Evolutionary conservation across 805 yeast species (phyloP), one percentile per base, ranked within the genome.

Genomic region (Kodamaea kakaduensis): DNA sequence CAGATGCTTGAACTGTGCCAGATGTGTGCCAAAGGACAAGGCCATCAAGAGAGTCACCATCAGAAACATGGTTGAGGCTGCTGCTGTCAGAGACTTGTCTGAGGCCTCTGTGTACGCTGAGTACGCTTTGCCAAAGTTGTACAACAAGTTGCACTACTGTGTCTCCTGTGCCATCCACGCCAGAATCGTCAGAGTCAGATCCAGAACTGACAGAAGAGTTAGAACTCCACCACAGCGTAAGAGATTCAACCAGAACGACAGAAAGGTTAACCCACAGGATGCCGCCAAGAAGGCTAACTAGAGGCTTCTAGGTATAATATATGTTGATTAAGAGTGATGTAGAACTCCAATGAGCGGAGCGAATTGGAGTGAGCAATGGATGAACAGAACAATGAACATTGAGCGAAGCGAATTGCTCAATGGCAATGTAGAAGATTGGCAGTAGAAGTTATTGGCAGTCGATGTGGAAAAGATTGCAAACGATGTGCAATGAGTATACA

Each of bases 11-110:
- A 93, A 93, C 96, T 93, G 99, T 77, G 84, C 96, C 64, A 87
- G 95, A 75, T 86, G 95, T 79, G 96, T 93, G 63, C 97, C 98
- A 71, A 93, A 93, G 85, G 99, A 93, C 74, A 93, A 93, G 84
- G 97, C 98, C 73, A 93, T 93, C 86, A 93, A 93, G 93, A 87
- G 99, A 79, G 95, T 93, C 81, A 88, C 96, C 74, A 83, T 93
- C 85, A 86, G 97, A 81, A 93, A 93, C 95, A 93, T 93, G 90
- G 99, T 93, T 62, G 99, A 93, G 81, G 93, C 96, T 59, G 98
- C 98, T 71, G 93, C 98, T 64, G 95, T 93, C 68, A 89, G 99
- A 83, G 99, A 93, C 76, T 80, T 93, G 74, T 85, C 96, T 60
- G 99, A 93, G 77, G 98, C 98, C 62, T 89, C 97, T 45, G 97